phyloP scores from a whole-genome alignment of 2,329 filamentous ascomycete species.

The Cercospora citrullina region DNA sequence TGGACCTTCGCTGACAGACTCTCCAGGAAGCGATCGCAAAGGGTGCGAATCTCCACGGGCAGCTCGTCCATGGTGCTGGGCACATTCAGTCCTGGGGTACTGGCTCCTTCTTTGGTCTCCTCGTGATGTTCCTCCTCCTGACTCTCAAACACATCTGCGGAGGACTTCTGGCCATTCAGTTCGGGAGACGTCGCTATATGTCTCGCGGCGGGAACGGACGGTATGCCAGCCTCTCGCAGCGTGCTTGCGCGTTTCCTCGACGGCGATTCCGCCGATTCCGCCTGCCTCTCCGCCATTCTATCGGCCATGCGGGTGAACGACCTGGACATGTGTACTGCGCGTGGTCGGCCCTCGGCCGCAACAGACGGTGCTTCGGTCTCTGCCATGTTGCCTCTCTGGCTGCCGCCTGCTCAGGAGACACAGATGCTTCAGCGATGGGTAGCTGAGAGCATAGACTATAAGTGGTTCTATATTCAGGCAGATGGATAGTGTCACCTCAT shows the following conservation, averaged over 20 bases:
- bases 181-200: conserved; percentile 41
- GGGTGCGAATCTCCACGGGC: conserved; percentile 86
- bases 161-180: conserved; percentile 37
- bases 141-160: conserved; percentile 46
- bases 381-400: conserved; percentile 11
- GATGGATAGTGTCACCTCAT: conserved; percentile 7
- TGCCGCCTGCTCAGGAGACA: neutral
- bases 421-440: neutral
- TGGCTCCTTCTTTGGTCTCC: conserved; percentile 30
- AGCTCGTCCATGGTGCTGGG: conserved; percentile 80
- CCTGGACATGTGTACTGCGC: conserved; percentile 45
- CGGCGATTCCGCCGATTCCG: conserved; percentile 36
- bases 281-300: conserved; percentile 48
- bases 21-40: conserved; percentile 91
- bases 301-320: conserved; percentile 52
- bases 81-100: conserved; percentile 39
- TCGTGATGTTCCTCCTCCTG: conserved; percentile 40
- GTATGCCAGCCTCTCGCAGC: conserved; percentile 45
- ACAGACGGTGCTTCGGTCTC: conserved; percentile 18
- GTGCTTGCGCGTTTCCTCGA: conserved; percentile 50
- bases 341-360: conserved; percentile 29
- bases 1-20: conserved; percentile 85
- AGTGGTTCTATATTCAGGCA: conserved; percentile 12
- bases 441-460: neutral
- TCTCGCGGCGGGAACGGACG: conserved; percentile 47